Base-by-base conservation (phyloP, 2,329 filamentous ascomycete genomes). In the Fusarium globosum region DNA sequence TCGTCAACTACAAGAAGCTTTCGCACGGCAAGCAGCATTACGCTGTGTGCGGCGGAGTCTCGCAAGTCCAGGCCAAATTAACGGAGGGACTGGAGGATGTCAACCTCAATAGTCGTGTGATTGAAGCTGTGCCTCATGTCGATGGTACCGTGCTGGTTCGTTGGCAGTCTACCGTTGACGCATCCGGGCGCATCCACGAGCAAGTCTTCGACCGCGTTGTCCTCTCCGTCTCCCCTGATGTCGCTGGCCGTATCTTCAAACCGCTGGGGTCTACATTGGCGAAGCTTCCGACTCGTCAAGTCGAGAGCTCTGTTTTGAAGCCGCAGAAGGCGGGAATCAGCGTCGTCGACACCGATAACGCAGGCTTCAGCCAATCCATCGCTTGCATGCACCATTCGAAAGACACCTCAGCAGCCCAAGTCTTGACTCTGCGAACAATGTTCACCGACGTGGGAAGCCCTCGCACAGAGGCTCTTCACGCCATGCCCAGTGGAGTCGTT, bases 211-310 rank as follows among this genome's bases (percentile, higher is more conserved):
- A 90, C 59, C 82, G 81, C 5, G 87, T 89, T 2, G 80, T 90
- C 30, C 79, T 90, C 3, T 88, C 87, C 1, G 86, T 90, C 3
- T 85, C 88, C 1, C 88, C 89, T 2, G 84, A 89, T 69, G 83
- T 88, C 8, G 86, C 86, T 0, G 85, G 82, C 10, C 78, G 78
- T 11, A 82, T 90, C 18, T 90, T 87, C 66, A 70, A 78, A 3
- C 86, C 86, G 0, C 72, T 88, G 6, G 68, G 71, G 6, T 57
- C 80, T 9, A 70, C 79, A 7, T 80, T 88, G 71, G 61, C 75
- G 2, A 75, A 75, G n/a, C 85, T 89, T 20, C 88, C 88, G 1
- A 87, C 86, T 0, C 81, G 80, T 7, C 75, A 79, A 4, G 86
- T 89, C 0, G 83, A 87, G 42, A 87, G 86, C 46, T 83, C 87